Percentiles rank a stretch among this genome's conserved stretches.
Conservation (phyloP, 2,329 filamentous ascomycete species). For the Trichoderma lentiforme region DNA sequence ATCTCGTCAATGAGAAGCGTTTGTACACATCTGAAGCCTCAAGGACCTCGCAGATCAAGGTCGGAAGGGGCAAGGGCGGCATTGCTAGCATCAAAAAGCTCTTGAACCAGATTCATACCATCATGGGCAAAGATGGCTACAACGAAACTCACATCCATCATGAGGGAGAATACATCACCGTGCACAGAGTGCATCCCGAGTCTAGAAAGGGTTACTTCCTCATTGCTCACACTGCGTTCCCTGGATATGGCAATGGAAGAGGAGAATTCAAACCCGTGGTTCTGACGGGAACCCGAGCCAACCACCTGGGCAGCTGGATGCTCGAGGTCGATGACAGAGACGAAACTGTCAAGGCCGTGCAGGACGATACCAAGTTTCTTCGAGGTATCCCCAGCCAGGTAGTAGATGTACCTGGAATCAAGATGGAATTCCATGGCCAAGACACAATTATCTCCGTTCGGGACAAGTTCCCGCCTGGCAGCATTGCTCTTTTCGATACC, state of each 20-base stretch:
- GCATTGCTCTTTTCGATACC: constrained; percentile 92
- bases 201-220: constrained; percentile 92
- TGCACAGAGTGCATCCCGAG: constrained; percentile 89
- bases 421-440: constrained; percentile 66
- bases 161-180: constrained; percentile 92
- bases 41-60: constrained; percentile 52
- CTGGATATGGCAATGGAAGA: constrained; percentile 82
- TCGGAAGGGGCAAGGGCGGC: constrained; percentile 71
- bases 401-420: constrained; percentile 68
- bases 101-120: constrained; percentile 87
- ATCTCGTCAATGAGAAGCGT: constrained; percentile 85
- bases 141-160: constrained; percentile 96
- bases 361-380: constrained; percentile 68
- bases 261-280: constrained; percentile 75
- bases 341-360: constrained; percentile 61
- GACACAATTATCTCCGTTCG: constrained; percentile 78
- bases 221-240: constrained; percentile 93
- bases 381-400: constrained; percentile 82
- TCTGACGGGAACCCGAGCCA: constrained; percentile 79
- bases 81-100: constrained; percentile 90
- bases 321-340: constrained; percentile 80
- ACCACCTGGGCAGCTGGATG: constrained; percentile 85
- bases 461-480: constrained; percentile 84
- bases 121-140: constrained; percentile 94
- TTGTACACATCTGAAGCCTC: constrained; percentile 79